Evolutionary conservation across 805 yeast species (phyloP).

Genomic region (Wickerhamomyces tratensis): DNA sequence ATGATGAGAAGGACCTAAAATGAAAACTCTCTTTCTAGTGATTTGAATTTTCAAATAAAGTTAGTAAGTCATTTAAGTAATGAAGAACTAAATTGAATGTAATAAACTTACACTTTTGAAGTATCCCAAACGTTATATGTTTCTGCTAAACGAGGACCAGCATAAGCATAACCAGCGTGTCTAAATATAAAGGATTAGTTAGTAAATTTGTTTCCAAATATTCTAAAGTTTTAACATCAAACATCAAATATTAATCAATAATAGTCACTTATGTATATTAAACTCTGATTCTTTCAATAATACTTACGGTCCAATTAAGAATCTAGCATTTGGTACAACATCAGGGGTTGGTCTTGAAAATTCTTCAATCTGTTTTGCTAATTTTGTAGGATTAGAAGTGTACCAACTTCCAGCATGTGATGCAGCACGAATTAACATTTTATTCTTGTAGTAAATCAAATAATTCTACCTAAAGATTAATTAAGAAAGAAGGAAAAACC

Average conservation of each 20-base stretch:
- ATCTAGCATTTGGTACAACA: slow-evolving; percentile 31
- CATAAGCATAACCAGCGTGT: slow-evolving; percentile 88
- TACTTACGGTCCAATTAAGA: slow-evolving; percentile 45
- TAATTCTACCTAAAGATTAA: too few species aligned
- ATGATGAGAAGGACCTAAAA: slow-evolving; percentile 92
- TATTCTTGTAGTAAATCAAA: not conserved
- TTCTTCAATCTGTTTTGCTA: slow-evolving; percentile 41
- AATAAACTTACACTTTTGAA: slow-evolving; percentile 23
- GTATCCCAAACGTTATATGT: slow-evolving; percentile 68
- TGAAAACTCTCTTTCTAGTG: slow-evolving; percentile 49
- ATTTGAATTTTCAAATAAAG: too few species aligned
- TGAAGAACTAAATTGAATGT: too few species aligned
- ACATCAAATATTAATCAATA: too few species aligned
- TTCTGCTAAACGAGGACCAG: slow-evolving; percentile 70
- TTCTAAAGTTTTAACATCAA: too few species aligned
- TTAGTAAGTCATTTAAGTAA: too few species aligned
- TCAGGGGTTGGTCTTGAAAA: slow-evolving; percentile 31
- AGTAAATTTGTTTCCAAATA: too few species aligned
- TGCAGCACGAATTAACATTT: slow-evolving; percentile 6
- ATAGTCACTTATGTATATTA: too few species aligned
- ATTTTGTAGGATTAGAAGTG: slow-evolving; percentile 28
- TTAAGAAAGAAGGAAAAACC: too few species aligned
- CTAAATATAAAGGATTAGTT: slow-evolving; percentile 15
- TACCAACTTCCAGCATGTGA: slow-evolving; percentile 95
- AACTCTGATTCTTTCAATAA: not conserved